Percentiles rank a stretch among this genome's conserved stretches.
These are phyloP conservation scores for Cryptococcus depauperatus DNA, from an alignment of 1,284 basidiomycete species.

Conservation along the genomic window DNA sequence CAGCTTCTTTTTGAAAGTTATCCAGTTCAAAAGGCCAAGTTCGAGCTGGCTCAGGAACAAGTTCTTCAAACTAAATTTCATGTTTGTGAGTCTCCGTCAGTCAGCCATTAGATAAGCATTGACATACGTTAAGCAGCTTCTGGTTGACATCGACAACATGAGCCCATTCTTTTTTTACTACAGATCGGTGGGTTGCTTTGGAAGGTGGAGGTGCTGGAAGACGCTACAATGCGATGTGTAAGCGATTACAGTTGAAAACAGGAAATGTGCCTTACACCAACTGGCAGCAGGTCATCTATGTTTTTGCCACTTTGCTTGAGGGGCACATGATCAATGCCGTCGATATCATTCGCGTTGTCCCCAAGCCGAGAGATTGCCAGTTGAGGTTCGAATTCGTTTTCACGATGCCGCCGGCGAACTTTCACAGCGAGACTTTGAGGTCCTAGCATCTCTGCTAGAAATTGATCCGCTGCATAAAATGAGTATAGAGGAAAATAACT, in stretches of 20 bases:
- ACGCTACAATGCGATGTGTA: constrained; percentile 22
- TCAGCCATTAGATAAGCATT: background rate
- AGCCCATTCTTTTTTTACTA: constrained; percentile 90
- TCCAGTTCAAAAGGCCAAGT: constrained; percentile 74
- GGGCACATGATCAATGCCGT: constrained; percentile 9
- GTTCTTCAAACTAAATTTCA: constrained; percentile 42
- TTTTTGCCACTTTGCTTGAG: constrained; percentile 45
- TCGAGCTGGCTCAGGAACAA: constrained; percentile 46
- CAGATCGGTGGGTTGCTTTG: constrained; percentile 29
- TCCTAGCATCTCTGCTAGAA: constrained; percentile 40
- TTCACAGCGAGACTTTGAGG: constrained; percentile 31
- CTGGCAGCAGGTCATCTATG: constrained; percentile 73
- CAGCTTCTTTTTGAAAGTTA: constrained; percentile 94
- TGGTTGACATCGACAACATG: constrained; percentile 92
- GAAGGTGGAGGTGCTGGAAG: constrained; percentile 41
- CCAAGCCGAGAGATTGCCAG: constrained; percentile 31
- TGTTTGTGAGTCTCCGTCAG: no score
- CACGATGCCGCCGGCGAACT: constrained; percentile 31
- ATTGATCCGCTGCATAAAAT: constrained; percentile 35
- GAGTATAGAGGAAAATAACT: background rate
- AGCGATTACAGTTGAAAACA: constrained; percentile 1
- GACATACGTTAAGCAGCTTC: constrained; percentile 61
- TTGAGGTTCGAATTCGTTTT: constrained; percentile 28
- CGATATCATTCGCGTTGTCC: constrained; percentile 22
- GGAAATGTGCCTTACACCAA: constrained; percentile 53